Base-by-base conservation (phyloP, 2,329 filamentous ascomycete genomes). In the Immersiporthe knoxdaviesiana region DNA sequence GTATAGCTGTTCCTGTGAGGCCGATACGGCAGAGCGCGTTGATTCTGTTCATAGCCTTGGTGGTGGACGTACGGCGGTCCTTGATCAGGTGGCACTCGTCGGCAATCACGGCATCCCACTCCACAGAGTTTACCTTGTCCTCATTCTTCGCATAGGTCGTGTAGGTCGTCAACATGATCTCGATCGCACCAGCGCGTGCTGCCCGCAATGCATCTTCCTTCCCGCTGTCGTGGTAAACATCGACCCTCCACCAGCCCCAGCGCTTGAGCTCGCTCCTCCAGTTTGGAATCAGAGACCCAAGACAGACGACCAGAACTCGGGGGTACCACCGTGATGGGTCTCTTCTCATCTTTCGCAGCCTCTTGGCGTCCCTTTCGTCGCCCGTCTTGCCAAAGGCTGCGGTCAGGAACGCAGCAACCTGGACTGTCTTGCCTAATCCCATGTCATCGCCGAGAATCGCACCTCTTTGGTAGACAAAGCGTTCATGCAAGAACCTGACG, bases 201-300 rank as follows among this genome's bases (percentile, higher is more conserved):
- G 92, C 87, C 58, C 89, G 84, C 2, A 97, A 82, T 0, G 91
- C 89, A 60, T 91, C 88, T 37, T 92, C 90, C 75, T 94, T 89
- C 44, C 80, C 80, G 3, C 78, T 73, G 11, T 94, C 94, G 75
- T 97, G 94, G 73, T 91, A 98, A 1, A 90, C 81, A 74, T 97
- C 93, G 12, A 92, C 85, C 72, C 94, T 89, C 96, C 96, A 99
- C 92, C 93, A 99, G 0, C 96, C 96, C 96, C 96, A 99, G 68
- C 92, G 89, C 63, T 88, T 83, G 50, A 99, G 81, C 79, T 99
- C 96, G 35, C 90, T 89, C 79, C 88, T 90, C 96, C 96, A 99
- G 74, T 99, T 99, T 72, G 90, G 86, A 73, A 98, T 94, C 68
- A 99, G 81, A 0, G 91, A 92, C 0, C 94, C 94, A 0, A 95